Base-by-base conservation (phyloP, 495 filamentous ascomycete species). In the Oidiodendron maius region DNA sequence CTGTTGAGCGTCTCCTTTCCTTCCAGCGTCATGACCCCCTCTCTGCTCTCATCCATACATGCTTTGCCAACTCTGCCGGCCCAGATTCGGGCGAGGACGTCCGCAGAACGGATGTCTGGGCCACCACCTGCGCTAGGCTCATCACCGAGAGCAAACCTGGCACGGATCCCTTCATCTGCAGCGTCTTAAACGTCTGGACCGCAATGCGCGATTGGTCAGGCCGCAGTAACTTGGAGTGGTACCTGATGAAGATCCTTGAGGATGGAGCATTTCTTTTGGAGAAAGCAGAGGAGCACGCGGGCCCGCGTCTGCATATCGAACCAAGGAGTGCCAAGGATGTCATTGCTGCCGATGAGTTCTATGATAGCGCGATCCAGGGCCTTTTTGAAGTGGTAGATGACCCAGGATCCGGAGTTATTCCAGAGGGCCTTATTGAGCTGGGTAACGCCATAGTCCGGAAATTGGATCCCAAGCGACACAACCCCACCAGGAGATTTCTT, bases 231-330 rank as follows among this genome's bases (percentile, higher is more conserved):
- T 83, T 98, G 72, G 91, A 96, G 69, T 82, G 87, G 59, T 96
- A 89, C 60, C 78, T 98, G 4, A 91, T 94, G 87, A 83, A 89
- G 60, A 84, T 91, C 49, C 77, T 98, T 16, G 87, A 95, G 66
- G 86, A 91, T 59, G 93, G 93, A 50, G 82, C 87, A 21, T 96
- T 96, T 61, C 68, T 98, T 46, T 72, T 96, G 63, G 89, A 96
- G 52, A 74, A 77, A 57, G 74, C 83, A 62, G 77, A 86, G 67
- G 83, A 89, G 68, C 74, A 78, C 44, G 71, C 79, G 57, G 73
- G 80, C 12, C 76, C 76, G 21, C 71, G 78, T 50, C 80, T 87
- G 56, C 86, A 87, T 39, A 65, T 86, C 25, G 76, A 79, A 32
- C 71, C 75, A 44, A 77, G 73, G 66, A 78, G 67, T 57, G 70